Evolutionary conservation across 1,284 basidiomycete genomes (phyloP).

Genomic region (Athelia sp.): DNA sequence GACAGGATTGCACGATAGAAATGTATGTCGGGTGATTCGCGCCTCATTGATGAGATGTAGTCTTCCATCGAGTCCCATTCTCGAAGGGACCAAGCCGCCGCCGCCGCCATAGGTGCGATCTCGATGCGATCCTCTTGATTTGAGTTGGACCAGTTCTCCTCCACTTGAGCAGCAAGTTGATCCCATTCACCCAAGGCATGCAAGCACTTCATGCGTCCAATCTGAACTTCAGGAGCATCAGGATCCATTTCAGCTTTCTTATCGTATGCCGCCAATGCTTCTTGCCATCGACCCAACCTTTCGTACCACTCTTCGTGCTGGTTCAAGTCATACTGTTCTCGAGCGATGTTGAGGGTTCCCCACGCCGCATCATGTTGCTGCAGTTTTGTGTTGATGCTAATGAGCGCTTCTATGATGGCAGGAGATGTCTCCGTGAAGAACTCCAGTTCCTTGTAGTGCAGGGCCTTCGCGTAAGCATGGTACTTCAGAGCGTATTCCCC

Average conservation of each 20-base stretch:
- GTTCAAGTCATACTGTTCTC: slow-evolving; percentile 79
- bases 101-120: slow-evolving; percentile 95
- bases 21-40: slow-evolving; percentile 89
- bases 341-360: slow-evolving; percentile 88
- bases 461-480: slow-evolving; percentile 95
- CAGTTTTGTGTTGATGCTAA: slow-evolving; percentile 95
- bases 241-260: slow-evolving; percentile 71
- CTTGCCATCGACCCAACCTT: slow-evolving; percentile 94
- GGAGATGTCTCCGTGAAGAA: slow-evolving; percentile 90
- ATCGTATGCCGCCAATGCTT: slow-evolving; percentile 87
- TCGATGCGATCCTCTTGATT: slow-evolving; percentile 82
- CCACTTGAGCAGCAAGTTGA: slow-evolving; percentile 81
- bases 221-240: slow-evolving; percentile 66
- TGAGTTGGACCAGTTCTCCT: slow-evolving; percentile 86
- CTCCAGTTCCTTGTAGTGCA: slow-evolving; percentile 99
- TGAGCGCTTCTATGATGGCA: slow-evolving; percentile 90
- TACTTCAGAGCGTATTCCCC: slow-evolving; percentile 94
- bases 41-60: slow-evolving; percentile 92
- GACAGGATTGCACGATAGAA: slow-evolving; percentile 97
- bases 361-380: slow-evolving; percentile 97
- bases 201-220: slow-evolving; percentile 93
- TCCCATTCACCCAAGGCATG: slow-evolving; percentile 99
- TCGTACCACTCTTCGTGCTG: slow-evolving; percentile 98
- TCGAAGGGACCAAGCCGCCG: slow-evolving; percentile 94
- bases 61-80: slow-evolving; percentile 99